A percentile compares a stretch with the other conserved stretches of the same genome.
These are phyloP conservation scores for Penicillium olsonii DNA, from an alignment of 2,329 filamentous ascomycete genomes.

Conservation along the genomic window DNA sequence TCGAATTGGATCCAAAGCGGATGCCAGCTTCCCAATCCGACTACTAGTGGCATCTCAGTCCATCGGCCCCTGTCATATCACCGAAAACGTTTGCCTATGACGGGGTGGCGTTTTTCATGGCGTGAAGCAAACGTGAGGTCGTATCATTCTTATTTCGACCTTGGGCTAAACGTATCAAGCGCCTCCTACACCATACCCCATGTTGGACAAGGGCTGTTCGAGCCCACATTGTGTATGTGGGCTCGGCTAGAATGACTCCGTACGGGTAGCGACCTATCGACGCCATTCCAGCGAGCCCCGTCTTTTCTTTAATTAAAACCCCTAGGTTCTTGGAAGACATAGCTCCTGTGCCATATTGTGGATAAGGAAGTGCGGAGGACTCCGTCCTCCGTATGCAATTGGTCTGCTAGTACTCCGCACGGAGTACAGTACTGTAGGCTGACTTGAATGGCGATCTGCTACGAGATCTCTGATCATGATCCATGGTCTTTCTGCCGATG, in stretches of 20 bases:
- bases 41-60: background rate
- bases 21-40: background rate
- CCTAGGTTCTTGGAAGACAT: no score
- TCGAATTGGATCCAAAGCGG: background rate
- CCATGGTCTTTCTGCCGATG: no score
- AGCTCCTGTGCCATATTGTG: no score
- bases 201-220: background rate
- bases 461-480: no score
- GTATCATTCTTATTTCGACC: background rate
- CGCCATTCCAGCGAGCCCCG: no score
- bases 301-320: no score
- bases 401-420: no score
- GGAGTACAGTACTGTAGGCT: no score
- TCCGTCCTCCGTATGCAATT: no score
- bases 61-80: background rate
- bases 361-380: no score
- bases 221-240: background rate
- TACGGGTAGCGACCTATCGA: no score
- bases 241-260: background rate
- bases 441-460: no score
- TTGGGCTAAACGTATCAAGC: background rate
- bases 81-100: conserved; percentile 6
- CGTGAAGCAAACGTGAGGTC: background rate
- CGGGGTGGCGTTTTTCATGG: conserved; percentile 3
- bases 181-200: background rate